Conservation (phyloP, 1,139 yeast species). For the Nakaseomyces uthaithaninus region DNA sequence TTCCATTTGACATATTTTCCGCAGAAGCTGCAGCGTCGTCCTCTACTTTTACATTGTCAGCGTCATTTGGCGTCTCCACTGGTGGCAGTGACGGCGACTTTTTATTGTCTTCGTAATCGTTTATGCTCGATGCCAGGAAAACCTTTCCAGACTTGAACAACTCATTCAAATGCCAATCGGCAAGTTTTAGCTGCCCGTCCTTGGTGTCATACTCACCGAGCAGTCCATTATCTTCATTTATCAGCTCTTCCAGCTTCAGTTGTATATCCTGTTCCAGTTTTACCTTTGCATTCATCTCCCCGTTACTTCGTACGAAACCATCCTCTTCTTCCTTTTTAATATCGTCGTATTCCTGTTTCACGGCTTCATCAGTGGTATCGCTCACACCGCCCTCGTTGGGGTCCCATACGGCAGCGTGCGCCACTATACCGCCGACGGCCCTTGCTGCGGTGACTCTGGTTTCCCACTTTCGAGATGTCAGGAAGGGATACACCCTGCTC, state of each 20-base stretch:
- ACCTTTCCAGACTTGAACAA: conserved; percentile 63
- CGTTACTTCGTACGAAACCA: conserved; percentile 2
- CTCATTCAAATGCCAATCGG: conserved; percentile 54
- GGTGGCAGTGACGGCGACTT: conserved; percentile 2
- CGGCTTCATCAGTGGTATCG: conserved; percentile 8
- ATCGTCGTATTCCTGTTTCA: conserved; percentile 17
- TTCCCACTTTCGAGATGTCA: conserved; percentile 85
- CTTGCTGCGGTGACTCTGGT: conserved; percentile 91
- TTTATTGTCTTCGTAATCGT: conserved; percentile 39
- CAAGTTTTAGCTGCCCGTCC: conserved; percentile 12
- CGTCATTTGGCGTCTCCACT: conserved; percentile 13
- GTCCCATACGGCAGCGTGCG: conserved; percentile 74
- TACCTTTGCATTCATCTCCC: conserved; percentile 18
- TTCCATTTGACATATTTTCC: conserved; percentile 7
- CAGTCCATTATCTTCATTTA: conserved; percentile 61
- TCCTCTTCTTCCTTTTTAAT: conserved; percentile 27
- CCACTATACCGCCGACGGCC: conserved; percentile 89
- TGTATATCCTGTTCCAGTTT: conserved; percentile 42
- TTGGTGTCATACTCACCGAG: conserved; percentile 39
- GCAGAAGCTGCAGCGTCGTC: conserved; percentile 15
- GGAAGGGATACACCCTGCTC: conserved; percentile 84
- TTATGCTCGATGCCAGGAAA: conserved; percentile 64
- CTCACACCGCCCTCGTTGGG: conserved; percentile 43
- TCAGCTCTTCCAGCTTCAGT: conserved; percentile 51
- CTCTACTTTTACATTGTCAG: conserved; percentile 14